A percentile compares a stretch with the other conserved stretches of the same genome.
These are phyloP conservation scores for Candida incommunis DNA, from an alignment of 805 yeast species.

Conservation along the genomic window DNA sequence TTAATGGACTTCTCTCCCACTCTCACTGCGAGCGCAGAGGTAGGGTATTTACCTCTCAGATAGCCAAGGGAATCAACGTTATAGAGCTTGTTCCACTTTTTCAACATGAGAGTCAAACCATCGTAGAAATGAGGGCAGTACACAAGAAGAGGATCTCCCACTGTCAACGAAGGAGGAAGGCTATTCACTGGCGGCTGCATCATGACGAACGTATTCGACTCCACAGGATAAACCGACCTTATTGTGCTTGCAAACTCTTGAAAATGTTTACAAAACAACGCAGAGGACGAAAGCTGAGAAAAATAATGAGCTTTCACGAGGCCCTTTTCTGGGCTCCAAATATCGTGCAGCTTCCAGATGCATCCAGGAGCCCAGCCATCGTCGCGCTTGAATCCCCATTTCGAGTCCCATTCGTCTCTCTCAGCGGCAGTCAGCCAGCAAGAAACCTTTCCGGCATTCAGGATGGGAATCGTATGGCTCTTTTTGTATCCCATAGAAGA, in stretches of 20 bases:
- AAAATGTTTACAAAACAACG: constrained; percentile 27
- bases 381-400: constrained; percentile 59
- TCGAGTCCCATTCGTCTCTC: constrained; percentile 32
- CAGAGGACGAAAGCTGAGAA: constrained; percentile 10
- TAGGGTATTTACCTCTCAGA: constrained; percentile 58
- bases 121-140: constrained; percentile 89
- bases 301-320: constrained; percentile 36
- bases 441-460: constrained; percentile 52
- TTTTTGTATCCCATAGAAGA: constrained; percentile 67
- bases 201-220: constrained; percentile 38
- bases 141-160: constrained; percentile 47
- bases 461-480: constrained; percentile 31
- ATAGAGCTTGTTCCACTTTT: constrained; percentile 70
- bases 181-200: constrained; percentile 74
- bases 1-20: constrained; percentile 70
- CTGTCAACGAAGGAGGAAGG: constrained; percentile 52
- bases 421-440: constrained; percentile 45
- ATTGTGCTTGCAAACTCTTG: not conserved
- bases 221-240: not conserved
- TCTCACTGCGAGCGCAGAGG: constrained; percentile 55
- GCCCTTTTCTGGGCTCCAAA: constrained; percentile 49
- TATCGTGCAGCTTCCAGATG: constrained; percentile 65
- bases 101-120: constrained; percentile 85
- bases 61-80: constrained; percentile 87
- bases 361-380: constrained; percentile 65